phyloP scores from a whole-genome alignment of 371 early-diverging fungal genomes.

The Polyrhizophydium stewartii region DNA sequence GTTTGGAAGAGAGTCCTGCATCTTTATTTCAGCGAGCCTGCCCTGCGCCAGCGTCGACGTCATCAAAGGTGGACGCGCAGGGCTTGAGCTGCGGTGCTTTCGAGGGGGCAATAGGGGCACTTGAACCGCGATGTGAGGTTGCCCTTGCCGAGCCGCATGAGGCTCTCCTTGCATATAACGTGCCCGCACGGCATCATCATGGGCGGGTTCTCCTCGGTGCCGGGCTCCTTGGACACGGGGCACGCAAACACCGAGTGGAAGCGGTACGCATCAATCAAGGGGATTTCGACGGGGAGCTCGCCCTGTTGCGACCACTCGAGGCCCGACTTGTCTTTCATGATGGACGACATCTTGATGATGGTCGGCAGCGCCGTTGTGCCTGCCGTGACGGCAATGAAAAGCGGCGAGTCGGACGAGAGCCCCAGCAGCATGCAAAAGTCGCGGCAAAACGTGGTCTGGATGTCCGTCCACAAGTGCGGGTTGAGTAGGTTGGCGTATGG shows the following conservation, averaged over 20 bases:
- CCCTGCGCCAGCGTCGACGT: too few relatives aligned
- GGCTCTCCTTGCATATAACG: slow-evolving; percentile 88
- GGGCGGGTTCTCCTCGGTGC: slow-evolving; percentile 92
- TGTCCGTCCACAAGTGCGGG: slow-evolving; percentile 55
- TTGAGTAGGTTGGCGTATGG: slow-evolving; percentile 67
- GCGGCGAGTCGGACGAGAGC: slow-evolving; percentile 72
- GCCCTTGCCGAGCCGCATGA: slow-evolving; percentile 74
- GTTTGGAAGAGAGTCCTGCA: too few relatives aligned
- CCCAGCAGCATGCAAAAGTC: slow-evolving; percentile 85
- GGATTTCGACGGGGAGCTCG: slow-evolving; percentile 90
- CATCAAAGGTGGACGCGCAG: slow-evolving; percentile 79
- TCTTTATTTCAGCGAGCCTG: too few relatives aligned
- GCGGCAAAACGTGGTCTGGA: slow-evolving; percentile 70
- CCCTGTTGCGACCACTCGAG: slow-evolving; percentile 81
- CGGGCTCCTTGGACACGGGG: slow-evolving; percentile 94
- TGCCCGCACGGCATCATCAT: slow-evolving; percentile 98
- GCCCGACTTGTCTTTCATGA: slow-evolving; percentile 76
- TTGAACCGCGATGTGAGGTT: slow-evolving; percentile 68
- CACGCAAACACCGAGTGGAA: slow-evolving; percentile 97
- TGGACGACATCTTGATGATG: slow-evolving; percentile 80
- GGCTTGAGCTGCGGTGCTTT: slow-evolving; percentile 74
- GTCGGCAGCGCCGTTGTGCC: slow-evolving; percentile 88
- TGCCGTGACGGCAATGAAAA: slow-evolving; percentile 72
- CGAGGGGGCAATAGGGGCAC: slow-evolving; percentile 95
- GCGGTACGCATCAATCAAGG: slow-evolving; percentile 70